Evolutionary conservation across 345 rosid genomes (phyloP), one percentile per base, ranked within the genome.

Genomic region (Eucalyptus rudis): DNA sequence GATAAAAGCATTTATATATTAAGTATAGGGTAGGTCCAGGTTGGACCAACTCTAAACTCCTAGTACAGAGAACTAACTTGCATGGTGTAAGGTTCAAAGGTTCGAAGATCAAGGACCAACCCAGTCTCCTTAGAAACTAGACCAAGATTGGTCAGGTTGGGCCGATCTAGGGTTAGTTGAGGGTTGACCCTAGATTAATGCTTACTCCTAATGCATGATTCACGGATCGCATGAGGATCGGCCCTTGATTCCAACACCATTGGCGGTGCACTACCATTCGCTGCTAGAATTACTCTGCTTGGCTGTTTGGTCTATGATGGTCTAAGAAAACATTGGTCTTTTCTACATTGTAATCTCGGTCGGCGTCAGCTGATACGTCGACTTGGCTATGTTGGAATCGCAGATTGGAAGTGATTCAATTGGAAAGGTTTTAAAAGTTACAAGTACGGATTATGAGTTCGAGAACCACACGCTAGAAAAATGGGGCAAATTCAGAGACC

Each of bases 121-220:
- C 25, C 2, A 52, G 1, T 52, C 2, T 5, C 10, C 5, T 20
- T 52, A 52, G 25, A 52, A 6, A 52, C 3, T 52, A 25, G 58
- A 20, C 9, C 1, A 51, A 17, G 22, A 51, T 16, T 0, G 4
- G 9, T 3, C 1, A 51, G 0, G 22, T 52, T 20, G 58, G 25
- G 25, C 25, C 0, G 1, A 8, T 52, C 58, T 22, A 52, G 2
- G 58, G 58, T 52, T 8, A 52, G 10, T 52, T 8, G 25, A 52
- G 10, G 58, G 2, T 20, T 52, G 25, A 52, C 5, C 25, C 10
- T 52, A 52, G 10, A 52, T 8, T 1, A 5, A 52, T 52, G 10
- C 25, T 8, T 3, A 20, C 58, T 52, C 25, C 25, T 52, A 52
- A 31, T 14, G 76, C 40, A n/a, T 66, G 40, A 31, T 66, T 31